phyloP scores from a whole-genome alignment of 495 filamentous ascomycete species.

The Astrothelium macrocarpum region DNA sequence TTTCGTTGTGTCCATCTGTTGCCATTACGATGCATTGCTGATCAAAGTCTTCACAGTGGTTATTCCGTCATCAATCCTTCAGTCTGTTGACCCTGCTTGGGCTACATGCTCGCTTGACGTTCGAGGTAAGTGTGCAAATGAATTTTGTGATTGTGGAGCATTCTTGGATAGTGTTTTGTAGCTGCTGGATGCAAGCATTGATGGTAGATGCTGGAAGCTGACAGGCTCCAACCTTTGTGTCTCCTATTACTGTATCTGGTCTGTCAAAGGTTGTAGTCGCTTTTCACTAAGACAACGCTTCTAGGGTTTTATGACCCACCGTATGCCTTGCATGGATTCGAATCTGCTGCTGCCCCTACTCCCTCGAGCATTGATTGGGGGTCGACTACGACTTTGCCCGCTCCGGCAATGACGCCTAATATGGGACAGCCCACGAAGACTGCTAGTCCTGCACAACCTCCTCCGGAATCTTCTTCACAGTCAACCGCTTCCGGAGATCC shows the following conservation, averaged over 20 bases:
- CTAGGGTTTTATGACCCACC: neutral
- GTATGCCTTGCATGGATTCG: neutral
- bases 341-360: neutral
- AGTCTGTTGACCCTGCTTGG: neutral
- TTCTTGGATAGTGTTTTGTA: too few species aligned
- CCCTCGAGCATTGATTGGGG: neutral
- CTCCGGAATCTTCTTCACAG: neutral
- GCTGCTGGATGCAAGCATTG: too few species aligned
- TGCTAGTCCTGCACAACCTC: neutral
- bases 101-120: neutral
- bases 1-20: neutral
- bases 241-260: too few species aligned
- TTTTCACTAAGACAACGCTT: neutral
- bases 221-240: too few species aligned
- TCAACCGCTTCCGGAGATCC: neutral
- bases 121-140: neutral
- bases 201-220: too few species aligned
- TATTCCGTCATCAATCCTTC: neutral
- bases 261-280: neutral
- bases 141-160: too few species aligned
- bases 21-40: neutral
- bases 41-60: neutral
- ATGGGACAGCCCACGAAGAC: neutral
- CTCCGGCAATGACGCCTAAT: neutral
- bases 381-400: neutral